phyloP scores from a whole-genome alignment of 139 green algal genomes.

The Chlamydomonas incerta region DNA sequence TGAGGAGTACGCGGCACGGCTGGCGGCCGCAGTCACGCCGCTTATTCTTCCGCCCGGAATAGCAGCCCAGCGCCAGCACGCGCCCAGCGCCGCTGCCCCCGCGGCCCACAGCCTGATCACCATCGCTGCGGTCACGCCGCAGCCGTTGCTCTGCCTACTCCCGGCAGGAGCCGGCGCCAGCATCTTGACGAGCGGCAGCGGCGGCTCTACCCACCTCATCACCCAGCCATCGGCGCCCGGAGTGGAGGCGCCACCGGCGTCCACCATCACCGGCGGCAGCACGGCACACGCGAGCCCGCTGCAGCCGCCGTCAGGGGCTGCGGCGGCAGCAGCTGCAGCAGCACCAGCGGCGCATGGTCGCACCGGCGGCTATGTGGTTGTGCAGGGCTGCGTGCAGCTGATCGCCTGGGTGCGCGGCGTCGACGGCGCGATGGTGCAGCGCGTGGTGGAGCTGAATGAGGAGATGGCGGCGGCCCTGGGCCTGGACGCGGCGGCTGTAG shows the following conservation, averaged over 20 bases:
- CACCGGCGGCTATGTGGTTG: conserved; percentile 24
- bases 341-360: too few relatives aligned
- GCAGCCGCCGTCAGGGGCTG: too few relatives aligned
- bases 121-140: background rate
- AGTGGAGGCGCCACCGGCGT: too few relatives aligned
- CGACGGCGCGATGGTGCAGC: conserved; percentile 7
- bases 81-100: background rate
- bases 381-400: conserved; percentile 43
- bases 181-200: too few relatives aligned
- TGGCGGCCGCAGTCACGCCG: background rate
- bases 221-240: too few relatives aligned
- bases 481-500: background rate
- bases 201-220: too few relatives aligned
- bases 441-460: conserved; percentile 20
- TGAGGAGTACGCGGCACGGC: conserved; percentile 16
- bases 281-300: too few relatives aligned
- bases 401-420: conserved; percentile 35
- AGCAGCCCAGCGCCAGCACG: background rate
- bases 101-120: too few relatives aligned
- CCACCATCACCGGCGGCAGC: too few relatives aligned
- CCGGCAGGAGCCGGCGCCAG: too few relatives aligned
- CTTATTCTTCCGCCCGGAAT: background rate
- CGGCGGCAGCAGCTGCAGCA: too few relatives aligned
- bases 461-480: conserved; percentile 25
- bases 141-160: too few relatives aligned